These are phyloP conservation scores for Thoreauomyces humboldtii DNA, from an alignment of 192 early-diverging fungal species.

Conservation along the genomic window DNA sequence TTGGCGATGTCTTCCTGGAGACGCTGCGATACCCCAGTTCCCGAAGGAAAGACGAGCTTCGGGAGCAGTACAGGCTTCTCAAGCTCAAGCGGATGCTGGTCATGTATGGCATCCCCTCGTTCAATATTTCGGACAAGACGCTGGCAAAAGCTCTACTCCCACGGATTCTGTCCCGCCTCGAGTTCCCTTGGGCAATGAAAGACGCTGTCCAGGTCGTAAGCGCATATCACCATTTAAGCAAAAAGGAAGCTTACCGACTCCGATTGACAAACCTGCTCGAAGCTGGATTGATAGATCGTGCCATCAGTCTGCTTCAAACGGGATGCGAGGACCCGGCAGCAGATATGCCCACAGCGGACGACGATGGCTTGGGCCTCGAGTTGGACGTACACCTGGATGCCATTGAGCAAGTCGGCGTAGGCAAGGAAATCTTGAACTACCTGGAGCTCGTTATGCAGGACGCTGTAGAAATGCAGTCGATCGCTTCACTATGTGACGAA, in stretches of 20 bases:
- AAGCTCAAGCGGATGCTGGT: slow-evolving; percentile 60
- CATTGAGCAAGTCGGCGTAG: slow-evolving; percentile 25
- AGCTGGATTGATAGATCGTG: slow-evolving; percentile 30
- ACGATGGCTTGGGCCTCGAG: slow-evolving; percentile 19
- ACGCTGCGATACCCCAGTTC: slow-evolving; percentile 12
- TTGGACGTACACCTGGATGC: slow-evolving; percentile 25
- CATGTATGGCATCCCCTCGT: slow-evolving; percentile 50
- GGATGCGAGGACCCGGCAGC: slow-evolving; percentile 21
- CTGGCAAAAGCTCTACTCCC: slow-evolving; percentile 54
- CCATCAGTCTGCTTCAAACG: slow-evolving; percentile 21
- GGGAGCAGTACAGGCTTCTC: slow-evolving; percentile 67
- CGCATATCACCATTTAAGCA: slow-evolving; percentile 57
- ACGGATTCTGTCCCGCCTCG: slow-evolving; percentile 48
- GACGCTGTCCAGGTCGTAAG: slow-evolving; percentile 60
- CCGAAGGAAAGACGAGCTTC: slow-evolving; percentile 39
- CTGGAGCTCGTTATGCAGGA: slow-evolving; percentile 35
- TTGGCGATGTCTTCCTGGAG: slow-evolving; percentile 44
- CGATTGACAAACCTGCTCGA: slow-evolving; percentile 54
- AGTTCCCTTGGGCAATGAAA: slow-evolving; percentile 48
- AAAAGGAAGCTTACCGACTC: slow-evolving; percentile 51
- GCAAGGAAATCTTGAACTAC: slow-evolving; percentile 35
- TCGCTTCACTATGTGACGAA: background rate
- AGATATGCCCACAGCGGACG: background rate
- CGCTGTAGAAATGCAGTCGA: background rate
- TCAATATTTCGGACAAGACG: slow-evolving; percentile 58